phyloP scores from a whole-genome alignment of 306 rosid genomes.

The Vigna reflexopilosa region DNA sequence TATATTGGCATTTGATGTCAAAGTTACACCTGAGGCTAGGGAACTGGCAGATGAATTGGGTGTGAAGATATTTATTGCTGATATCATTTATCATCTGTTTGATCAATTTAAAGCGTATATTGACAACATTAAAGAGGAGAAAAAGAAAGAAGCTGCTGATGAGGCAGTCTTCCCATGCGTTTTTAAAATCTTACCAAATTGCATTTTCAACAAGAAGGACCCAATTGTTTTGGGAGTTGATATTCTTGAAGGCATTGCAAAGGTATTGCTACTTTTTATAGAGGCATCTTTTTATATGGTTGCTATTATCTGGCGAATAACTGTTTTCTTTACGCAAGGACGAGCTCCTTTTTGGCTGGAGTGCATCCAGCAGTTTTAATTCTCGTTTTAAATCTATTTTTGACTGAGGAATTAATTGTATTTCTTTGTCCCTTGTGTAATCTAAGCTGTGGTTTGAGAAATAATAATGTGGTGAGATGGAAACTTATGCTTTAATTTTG shows the following conservation, averaged over 20 bases:
- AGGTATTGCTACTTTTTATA: slow-evolving; percentile 59
- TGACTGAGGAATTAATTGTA: background rate
- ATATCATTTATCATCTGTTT: slow-evolving; percentile 91
- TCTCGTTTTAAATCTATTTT: background rate
- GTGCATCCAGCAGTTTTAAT: background rate
- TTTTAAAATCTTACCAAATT: slow-evolving; percentile 79
- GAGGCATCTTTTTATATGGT: background rate
- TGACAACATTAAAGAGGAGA: slow-evolving; percentile 89
- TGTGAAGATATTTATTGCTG: slow-evolving; percentile 85
- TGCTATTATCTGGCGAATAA: slow-evolving; percentile 23
- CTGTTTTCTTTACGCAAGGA: slow-evolving; percentile 17
- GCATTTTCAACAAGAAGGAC: slow-evolving; percentile 94
- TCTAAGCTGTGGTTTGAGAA: slow-evolving; percentile 5
- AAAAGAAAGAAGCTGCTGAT: slow-evolving; percentile 89
- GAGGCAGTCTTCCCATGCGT: slow-evolving; percentile 96
- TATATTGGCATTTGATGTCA: slow-evolving; percentile 97
- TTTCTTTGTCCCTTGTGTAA: background rate
- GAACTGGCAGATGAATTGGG: slow-evolving; percentile 91
- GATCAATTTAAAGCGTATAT: slow-evolving; percentile 95
- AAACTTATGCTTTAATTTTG: background rate
- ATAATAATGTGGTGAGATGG: slow-evolving; percentile 11
- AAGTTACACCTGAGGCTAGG: slow-evolving; percentile 92
- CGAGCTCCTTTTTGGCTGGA: slow-evolving; percentile 10
- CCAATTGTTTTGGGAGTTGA: slow-evolving; percentile 98
- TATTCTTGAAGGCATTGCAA: slow-evolving; percentile 84